These are phyloP conservation scores for Candida incommunis DNA, from an alignment of 805 yeast genomes.

Conservation along the genomic window DNA sequence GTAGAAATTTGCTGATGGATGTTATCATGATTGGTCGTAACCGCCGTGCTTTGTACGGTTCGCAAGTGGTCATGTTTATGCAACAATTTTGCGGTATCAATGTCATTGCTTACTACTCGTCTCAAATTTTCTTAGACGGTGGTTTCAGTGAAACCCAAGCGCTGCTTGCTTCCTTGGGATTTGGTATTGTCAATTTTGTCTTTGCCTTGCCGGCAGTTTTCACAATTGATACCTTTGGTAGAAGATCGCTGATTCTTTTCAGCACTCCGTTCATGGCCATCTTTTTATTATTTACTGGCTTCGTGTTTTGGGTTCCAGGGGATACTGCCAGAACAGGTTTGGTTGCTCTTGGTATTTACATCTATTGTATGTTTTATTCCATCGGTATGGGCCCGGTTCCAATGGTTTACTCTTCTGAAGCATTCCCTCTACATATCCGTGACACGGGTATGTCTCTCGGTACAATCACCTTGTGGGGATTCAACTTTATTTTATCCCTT, in stretches of 20 bases:
- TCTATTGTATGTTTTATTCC: slow-evolving; percentile 61
- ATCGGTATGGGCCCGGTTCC: slow-evolving; percentile 87
- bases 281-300: slow-evolving; percentile 35
- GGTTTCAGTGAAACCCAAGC: slow-evolving; percentile 51
- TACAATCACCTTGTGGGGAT: slow-evolving; percentile 36
- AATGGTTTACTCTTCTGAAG: slow-evolving; percentile 78
- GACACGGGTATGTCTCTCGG: slow-evolving; percentile 17
- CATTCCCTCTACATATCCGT: slow-evolving; percentile 13
- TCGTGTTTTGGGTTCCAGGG: slow-evolving; percentile 55
- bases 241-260: slow-evolving; percentile 42
- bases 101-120: slow-evolving; percentile 75
- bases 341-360: slow-evolving; percentile 58
- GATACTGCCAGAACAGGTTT: slow-evolving; percentile 43
- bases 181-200: slow-evolving; percentile 65
- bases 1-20: slow-evolving; percentile 19
- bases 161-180: slow-evolving; percentile 72
- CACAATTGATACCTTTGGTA: slow-evolving; percentile 66
- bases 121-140: slow-evolving; percentile 57
- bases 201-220: slow-evolving; percentile 75
- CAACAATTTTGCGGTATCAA: slow-evolving; percentile 88
- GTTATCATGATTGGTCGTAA: slow-evolving; percentile 62
- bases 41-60: slow-evolving; percentile 68
- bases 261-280: slow-evolving; percentile 50
- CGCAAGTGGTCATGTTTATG: slow-evolving; percentile 76
- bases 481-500: slow-evolving; percentile 47